Base-by-base conservation (phyloP, 2,329 filamentous ascomycete species). In the Exophiala viscosa region DNA sequence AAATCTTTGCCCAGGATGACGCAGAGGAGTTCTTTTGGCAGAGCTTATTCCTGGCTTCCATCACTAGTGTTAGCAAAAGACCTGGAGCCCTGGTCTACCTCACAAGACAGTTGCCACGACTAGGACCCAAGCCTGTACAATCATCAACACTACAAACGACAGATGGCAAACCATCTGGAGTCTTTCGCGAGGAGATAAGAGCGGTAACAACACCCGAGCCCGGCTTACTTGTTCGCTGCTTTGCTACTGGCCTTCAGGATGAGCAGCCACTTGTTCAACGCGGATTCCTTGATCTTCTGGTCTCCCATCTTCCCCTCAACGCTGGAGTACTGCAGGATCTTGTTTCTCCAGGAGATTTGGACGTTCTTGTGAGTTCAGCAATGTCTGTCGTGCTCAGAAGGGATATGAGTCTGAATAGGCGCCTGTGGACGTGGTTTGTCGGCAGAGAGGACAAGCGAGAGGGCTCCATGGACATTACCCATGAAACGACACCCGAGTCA, bases 1-100 rank as follows among this genome's bases (percentile, higher is more conserved):
- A 79, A 53, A 79, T 82, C 43, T 81, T 90, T 62, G 77, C 84
- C 52, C 73, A 83, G 23, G 62, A 75, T 41, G 78, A 78, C 7
- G 84, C 84, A 8, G 88, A 91, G 60, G 88, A 88, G 59, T 96
- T 93, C 69, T 99, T 97, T 69, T 99, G 93, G 93, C 93, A 99
- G 72, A 96, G 90, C 68, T 87, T 99, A 66, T 97, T 99, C 65
- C 75, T 99, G 14, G 90, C 92, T 8, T 87, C 89, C 14, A 93
- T 99, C 55, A 96, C 93, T 1, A 92, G 91, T 64, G 82, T 89
- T 38, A 90, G 85, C 55, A 81, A 92, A 55, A 84, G 93, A 50
- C 84, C 88, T 59, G 93, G 93, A 20, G 90, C 90, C 35, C 76
- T 99, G 53, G 90, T 91, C 31, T 99, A 95, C 69, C 76, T 99